phyloP scores from a whole-genome alignment of 2,329 filamentous ascomycete species.

The Dactylellina drechsleri region DNA sequence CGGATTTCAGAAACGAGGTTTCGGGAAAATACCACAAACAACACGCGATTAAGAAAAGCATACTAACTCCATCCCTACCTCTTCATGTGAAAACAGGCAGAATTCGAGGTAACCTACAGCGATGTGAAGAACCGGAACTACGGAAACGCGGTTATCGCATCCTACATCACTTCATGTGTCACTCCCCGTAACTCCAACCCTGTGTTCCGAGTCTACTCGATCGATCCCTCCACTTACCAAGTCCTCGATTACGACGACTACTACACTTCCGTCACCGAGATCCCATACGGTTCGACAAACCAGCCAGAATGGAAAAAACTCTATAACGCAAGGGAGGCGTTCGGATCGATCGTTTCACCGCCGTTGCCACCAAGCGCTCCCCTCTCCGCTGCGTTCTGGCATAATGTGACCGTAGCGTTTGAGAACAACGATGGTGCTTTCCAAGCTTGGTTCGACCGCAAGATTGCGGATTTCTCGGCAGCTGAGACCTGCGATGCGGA shows the following conservation, averaged over 20 bases:
- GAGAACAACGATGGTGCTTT: constrained; percentile 64
- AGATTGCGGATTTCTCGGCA: constrained; percentile 64
- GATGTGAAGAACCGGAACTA: constrained; percentile 58
- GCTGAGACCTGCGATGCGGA: constrained; percentile 62
- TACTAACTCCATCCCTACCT: constrained; percentile 55
- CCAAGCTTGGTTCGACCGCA: constrained; percentile 65
- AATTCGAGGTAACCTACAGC: constrained; percentile 68
- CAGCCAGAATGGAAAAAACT: constrained; percentile 68
- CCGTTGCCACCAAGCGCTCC: constrained; percentile 63
- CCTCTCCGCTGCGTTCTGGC: constrained; percentile 70
- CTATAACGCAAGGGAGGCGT: constrained; percentile 69
- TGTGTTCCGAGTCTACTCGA: constrained; percentile 69
- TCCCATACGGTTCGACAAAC: constrained; percentile 63
- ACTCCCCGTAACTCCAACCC: constrained; percentile 69
- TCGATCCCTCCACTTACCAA: constrained; percentile 69
- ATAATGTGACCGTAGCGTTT: constrained; percentile 67
- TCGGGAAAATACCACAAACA: neutral
- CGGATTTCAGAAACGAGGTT: too few relatives aligned
- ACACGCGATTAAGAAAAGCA: neutral
- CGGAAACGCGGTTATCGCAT: constrained; percentile 65
- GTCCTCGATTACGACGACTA: constrained; percentile 69
- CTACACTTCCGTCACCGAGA: constrained; percentile 62
- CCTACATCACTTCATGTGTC: constrained; percentile 68
- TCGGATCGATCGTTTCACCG: constrained; percentile 65
- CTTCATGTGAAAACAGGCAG: constrained; percentile 64